These are phyloP conservation scores for Ormosia semicastrata DNA, from an alignment of 306 rosid species.

Conservation along the genomic window DNA sequence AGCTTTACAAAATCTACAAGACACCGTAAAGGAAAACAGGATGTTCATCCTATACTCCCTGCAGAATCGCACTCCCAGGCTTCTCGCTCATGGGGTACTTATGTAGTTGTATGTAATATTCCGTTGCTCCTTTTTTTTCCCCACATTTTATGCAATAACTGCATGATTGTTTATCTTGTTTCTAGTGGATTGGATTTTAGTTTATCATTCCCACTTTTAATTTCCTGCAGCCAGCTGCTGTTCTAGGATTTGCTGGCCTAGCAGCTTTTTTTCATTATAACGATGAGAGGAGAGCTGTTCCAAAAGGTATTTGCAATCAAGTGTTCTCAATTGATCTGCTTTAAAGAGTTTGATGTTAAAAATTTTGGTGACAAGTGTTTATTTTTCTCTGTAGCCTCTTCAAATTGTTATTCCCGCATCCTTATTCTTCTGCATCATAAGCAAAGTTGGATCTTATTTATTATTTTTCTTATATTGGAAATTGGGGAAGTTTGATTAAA, in stretches of 20 bases:
- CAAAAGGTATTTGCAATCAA: slow-evolving; percentile 55
- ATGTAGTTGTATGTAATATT: slow-evolving; percentile 51
- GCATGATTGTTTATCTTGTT: neutral
- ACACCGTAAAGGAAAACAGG: slow-evolving; percentile 33
- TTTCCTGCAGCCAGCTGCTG: slow-evolving; percentile 63
- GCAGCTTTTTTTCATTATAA: slow-evolving; percentile 66
- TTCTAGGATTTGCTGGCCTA: slow-evolving; percentile 69
- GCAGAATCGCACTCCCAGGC: slow-evolving; percentile 28
- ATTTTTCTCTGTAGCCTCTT: neutral
- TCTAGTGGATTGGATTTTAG: neutral
- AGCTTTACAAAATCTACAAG: slow-evolving; percentile 51
- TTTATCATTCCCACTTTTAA: slow-evolving; percentile 1
- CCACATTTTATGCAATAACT: neutral
- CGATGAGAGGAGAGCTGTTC: slow-evolving; percentile 79
- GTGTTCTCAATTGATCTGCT: neutral
- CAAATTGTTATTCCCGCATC: neutral
- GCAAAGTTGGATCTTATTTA: neutral
- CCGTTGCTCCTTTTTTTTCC: neutral
- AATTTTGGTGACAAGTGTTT: neutral
- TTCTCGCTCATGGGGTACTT: slow-evolving; percentile 56
- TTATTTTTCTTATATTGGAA: neutral
- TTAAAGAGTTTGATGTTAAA: neutral
- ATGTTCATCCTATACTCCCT: slow-evolving; percentile 25
- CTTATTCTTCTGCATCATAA: neutral
- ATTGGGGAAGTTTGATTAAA: neutral